phyloP scores from a whole-genome alignment of 371 early-diverging fungal species.

The Mortierella sp. region DNA sequence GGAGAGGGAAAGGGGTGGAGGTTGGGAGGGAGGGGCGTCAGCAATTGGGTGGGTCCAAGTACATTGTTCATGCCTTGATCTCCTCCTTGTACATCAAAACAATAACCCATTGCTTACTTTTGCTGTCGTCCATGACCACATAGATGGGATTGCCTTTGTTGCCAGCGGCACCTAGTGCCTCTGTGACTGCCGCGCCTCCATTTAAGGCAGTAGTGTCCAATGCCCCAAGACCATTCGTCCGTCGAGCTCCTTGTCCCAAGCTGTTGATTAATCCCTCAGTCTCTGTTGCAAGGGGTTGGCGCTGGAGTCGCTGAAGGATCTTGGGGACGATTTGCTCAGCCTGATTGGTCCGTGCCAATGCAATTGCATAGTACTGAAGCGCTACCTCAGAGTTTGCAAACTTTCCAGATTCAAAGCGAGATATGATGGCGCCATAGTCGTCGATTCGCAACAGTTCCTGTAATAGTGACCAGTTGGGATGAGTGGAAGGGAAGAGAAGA shows the following conservation, averaged over 20 bases:
- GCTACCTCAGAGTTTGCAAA: slow-evolving; percentile 73
- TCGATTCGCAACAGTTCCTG: slow-evolving; percentile 75
- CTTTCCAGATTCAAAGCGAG: slow-evolving; percentile 77
- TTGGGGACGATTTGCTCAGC: slow-evolving; percentile 73
- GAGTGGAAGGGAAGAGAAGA: no score
- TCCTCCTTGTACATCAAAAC: no score
- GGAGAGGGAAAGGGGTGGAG: no score
- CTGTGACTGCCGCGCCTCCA: slow-evolving; percentile 22
- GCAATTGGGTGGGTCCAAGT: no score
- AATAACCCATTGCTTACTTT: no score
- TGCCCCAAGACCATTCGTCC: slow-evolving; percentile 17
- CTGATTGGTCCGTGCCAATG: slow-evolving; percentile 73
- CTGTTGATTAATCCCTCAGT: slow-evolving; percentile 24
- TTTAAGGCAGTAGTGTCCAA: slow-evolving; percentile 19
- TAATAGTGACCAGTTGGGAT: no score
- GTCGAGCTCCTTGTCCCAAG: slow-evolving; percentile 27
- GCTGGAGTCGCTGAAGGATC: slow-evolving; percentile 70
- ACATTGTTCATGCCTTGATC: no score
- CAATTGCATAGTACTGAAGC: slow-evolving; percentile 76
- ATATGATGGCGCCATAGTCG: slow-evolving; percentile 70
- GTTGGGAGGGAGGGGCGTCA: no score
- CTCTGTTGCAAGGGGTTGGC: slow-evolving; percentile 52
- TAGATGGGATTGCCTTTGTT: slow-evolving; percentile 50
- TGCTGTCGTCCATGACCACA: slow-evolving; percentile 41
- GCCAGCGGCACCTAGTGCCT: slow-evolving; percentile 35